Percentiles rank a stretch among this genome's conserved stretches.
Conservation (phyloP, 805 yeast genomes). For the Lachancea cidri region DNA sequence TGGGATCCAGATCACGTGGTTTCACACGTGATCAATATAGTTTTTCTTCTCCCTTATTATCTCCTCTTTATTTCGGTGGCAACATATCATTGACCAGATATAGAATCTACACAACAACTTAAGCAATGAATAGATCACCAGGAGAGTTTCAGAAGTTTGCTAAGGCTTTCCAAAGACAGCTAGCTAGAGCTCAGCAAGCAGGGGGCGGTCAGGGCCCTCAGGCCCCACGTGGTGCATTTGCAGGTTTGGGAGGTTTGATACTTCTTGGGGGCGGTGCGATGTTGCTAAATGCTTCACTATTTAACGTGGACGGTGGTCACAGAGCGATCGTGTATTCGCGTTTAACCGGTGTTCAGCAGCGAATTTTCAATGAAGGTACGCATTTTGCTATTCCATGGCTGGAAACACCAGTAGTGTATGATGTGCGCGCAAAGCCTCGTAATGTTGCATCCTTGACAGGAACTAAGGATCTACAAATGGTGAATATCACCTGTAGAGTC, state of each 20-base stretch:
- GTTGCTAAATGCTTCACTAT: slow-evolving; percentile 51
- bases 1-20: background rate
- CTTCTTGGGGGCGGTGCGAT: slow-evolving; percentile 54
- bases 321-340: slow-evolving; percentile 93
- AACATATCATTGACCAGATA: background rate
- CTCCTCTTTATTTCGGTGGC: background rate
- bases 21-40: background rate
- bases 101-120: background rate
- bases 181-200: slow-evolving; percentile 38
- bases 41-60: too few relatives aligned
- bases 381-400: slow-evolving; percentile 93
- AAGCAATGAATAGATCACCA: slow-evolving; percentile 25
- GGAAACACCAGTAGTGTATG: slow-evolving; percentile 87
- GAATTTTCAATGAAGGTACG: slow-evolving; percentile 88
- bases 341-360: slow-evolving; percentile 74
- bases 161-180: slow-evolving; percentile 43
- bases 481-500: slow-evolving; percentile 97
- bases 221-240: slow-evolving; percentile 49
- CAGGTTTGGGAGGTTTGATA: slow-evolving; percentile 59
- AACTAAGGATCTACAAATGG: slow-evolving; percentile 98
- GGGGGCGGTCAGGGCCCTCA: slow-evolving; percentile 32
- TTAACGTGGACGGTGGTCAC: slow-evolving; percentile 98
- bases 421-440: slow-evolving; percentile 95
- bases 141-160: slow-evolving; percentile 50
- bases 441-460: slow-evolving; percentile 95